Percentiles rank a stretch among this genome's conserved stretches.
phyloP scores from a whole-genome alignment of 1,284 basidiomycete species.

The Rhodotorula sp. region DNA sequence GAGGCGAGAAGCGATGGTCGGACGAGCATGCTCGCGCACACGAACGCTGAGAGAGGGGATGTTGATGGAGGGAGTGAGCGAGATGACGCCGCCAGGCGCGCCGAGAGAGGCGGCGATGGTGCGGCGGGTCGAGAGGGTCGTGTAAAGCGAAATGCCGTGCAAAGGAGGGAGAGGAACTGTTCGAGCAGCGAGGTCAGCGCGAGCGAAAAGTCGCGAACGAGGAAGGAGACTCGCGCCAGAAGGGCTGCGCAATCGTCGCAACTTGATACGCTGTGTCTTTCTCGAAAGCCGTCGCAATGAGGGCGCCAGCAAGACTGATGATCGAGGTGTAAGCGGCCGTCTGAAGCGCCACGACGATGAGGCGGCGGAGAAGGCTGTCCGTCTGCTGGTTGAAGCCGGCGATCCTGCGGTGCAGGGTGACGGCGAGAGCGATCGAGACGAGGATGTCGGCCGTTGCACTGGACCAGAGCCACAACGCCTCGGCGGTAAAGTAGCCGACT shows the following conservation, averaged over 20 bases:
- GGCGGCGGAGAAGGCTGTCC: slow-evolving; percentile 9
- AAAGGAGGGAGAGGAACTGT: slow-evolving; percentile 17
- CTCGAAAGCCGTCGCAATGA: background rate
- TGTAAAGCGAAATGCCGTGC: slow-evolving; percentile 23
- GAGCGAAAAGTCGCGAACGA: background rate
- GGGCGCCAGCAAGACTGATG: slow-evolving; percentile 10
- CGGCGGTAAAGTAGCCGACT: slow-evolving; percentile 2
- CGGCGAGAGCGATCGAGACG: slow-evolving; percentile 24
- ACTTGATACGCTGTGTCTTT: too few species aligned
- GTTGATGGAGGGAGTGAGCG: too few species aligned
- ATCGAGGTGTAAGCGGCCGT: slow-evolving; percentile 25
- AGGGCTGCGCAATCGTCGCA: background rate
- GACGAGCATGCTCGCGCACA: too few species aligned
- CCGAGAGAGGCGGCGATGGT: background rate
- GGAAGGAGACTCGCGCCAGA: background rate
- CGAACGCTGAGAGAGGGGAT: too few species aligned
- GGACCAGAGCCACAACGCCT: slow-evolving; percentile 24
- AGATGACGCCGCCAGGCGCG: background rate
- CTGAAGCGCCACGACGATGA: slow-evolving; percentile 17
- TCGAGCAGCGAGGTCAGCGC: background rate
- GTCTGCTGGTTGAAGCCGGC: slow-evolving; percentile 24
- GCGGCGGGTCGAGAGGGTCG: slow-evolving; percentile 10
- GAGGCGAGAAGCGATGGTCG: too few species aligned
- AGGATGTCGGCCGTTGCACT: slow-evolving; percentile 16
- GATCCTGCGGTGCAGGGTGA: slow-evolving; percentile 15